Evolutionary conservation across 495 filamentous ascomycete genomes (phyloP), one percentile per base, ranked within the genome.

Genomic region (Neurospora sp.): DNA sequence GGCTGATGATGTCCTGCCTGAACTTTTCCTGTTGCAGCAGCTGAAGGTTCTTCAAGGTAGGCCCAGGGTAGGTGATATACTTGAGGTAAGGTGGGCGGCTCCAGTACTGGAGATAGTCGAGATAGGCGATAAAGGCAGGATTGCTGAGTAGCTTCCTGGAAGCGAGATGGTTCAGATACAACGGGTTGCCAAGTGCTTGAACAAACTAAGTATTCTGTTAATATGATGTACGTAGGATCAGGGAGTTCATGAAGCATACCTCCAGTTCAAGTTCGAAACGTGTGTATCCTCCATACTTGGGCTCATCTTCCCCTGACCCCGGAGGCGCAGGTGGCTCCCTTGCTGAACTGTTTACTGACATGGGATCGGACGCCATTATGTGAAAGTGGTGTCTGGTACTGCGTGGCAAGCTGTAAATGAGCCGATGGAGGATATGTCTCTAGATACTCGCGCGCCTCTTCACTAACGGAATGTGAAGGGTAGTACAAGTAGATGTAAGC

Each of bases 81-180:
- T 91, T 92, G 71, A 90, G 83, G 77, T 96, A 97, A 71, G 93
- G 89, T n/a, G 93, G 93, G 12, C 88, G 87, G 71, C 86, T 87
- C 87, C 90, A 97, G 86, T 97, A 96, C 74, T 90, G 90, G 71
- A 97, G 89, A 78, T 97, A 97, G 70, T 83, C 83, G 44, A 96
- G 90, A 79, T 97, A 97, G 68, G 88, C 90, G 61, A 94, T 82
- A 80, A 96, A 97, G 20, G 87, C 84, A 27, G 90, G 87, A 59
- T 90, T 81, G 79, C 85, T 83, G 77, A 91, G 79, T 78, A 85
- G 77, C 81, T 89, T 83, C 78, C 88, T 89, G 41, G 89, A 87
- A 3, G 92, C 93, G 20, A 97, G 89, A 75, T 94, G 89, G 75
- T 93, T 93, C 39, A 97, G 87, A 82, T 97, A 96, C 78, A 87